phyloP scores from a whole-genome alignment of 164 flowering plant species.

The Macadamia tetraphylla region DNA sequence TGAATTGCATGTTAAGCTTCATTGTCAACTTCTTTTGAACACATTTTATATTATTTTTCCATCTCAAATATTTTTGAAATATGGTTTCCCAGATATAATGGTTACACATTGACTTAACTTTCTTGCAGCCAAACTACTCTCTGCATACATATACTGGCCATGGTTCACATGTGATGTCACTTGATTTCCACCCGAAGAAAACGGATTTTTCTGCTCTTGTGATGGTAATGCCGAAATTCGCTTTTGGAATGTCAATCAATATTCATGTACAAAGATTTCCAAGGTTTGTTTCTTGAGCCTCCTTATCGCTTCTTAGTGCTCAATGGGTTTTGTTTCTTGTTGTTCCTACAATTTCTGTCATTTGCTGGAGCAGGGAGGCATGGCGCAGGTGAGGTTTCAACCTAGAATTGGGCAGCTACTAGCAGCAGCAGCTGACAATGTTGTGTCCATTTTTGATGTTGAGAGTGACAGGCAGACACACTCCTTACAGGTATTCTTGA shows the following conservation, averaged over 20 bases:
- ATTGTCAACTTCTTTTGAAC: too few species aligned
- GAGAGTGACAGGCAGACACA: constrained; percentile 61
- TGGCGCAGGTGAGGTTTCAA: constrained; percentile 79
- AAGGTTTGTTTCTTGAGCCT: constrained; percentile 40
- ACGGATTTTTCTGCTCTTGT: constrained; percentile 81
- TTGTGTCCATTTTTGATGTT: constrained; percentile 75
- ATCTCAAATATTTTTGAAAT: neutral
- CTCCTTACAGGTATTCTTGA: constrained; percentile 51
- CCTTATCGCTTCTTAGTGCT: neutral
- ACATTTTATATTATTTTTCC: too few species aligned
- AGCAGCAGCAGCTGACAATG: constrained; percentile 78
- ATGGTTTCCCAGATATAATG: neutral
- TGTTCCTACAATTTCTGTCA: constrained; percentile 9
- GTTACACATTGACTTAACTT: neutral
- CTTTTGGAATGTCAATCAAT: constrained; percentile 57
- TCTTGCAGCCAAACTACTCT: constrained; percentile 70
- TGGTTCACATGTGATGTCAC: constrained; percentile 60
- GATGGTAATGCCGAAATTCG: constrained; percentile 67
- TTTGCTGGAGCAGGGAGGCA: constrained; percentile 53
- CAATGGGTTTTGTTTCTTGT: neutral
- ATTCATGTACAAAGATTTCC: constrained; percentile 44
- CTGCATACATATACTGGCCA: constrained; percentile 56
- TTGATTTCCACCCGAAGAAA: constrained; percentile 92
- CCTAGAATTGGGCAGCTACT: constrained; percentile 71
- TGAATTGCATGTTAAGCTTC: too few species aligned